Percentiles rank a stretch among this genome's conserved stretches.
phyloP scores from a whole-genome alignment of 1,284 basidiomycete species.

The Leucoagaricus sp. region DNA sequence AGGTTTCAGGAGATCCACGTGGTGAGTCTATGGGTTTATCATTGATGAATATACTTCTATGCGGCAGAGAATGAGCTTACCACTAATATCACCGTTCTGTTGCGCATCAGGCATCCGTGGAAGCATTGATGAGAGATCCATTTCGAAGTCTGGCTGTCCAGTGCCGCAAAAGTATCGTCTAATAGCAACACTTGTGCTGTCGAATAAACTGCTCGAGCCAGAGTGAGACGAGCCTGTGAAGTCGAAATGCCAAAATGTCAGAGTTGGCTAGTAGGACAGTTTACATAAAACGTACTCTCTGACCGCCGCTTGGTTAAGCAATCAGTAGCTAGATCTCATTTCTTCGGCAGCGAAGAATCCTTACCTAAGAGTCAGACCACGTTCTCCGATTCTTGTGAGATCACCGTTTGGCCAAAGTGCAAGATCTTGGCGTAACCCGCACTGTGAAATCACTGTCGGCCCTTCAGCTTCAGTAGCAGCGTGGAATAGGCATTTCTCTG shows the following conservation, averaged over 20 bases:
- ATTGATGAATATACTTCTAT: neutral
- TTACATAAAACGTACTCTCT: conserved; percentile 44
- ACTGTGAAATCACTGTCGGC: conserved; percentile 52
- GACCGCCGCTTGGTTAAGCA: conserved; percentile 55
- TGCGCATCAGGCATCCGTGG: conserved; percentile 61
- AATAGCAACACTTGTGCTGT: conserved; percentile 60
- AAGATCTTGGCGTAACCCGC: conserved; percentile 64
- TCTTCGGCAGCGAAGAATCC: neutral
- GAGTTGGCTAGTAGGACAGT: neutral
- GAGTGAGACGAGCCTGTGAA: conserved; percentile 61
- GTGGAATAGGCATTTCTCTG: conserved; percentile 21
- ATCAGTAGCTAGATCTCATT: neutral
- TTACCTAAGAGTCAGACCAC: conserved; percentile 56
- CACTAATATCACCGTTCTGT: conserved; percentile 58
- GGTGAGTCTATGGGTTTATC: conserved; percentile 3
- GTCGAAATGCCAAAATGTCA: conserved; percentile 25
- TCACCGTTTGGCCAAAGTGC: conserved; percentile 71
- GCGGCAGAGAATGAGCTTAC: neutral
- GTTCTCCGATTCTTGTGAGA: conserved; percentile 69
- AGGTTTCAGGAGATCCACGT: neutral
- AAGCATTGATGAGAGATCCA: conserved; percentile 80
- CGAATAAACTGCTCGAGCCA: conserved; percentile 74
- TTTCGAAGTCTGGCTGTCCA: conserved; percentile 68
- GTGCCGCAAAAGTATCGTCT: conserved; percentile 57
- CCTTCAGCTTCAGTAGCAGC: neutral